Evolutionary conservation across 2,329 filamentous ascomycete species (phyloP).

Genomic region (Aquanectria penicillioides): DNA sequence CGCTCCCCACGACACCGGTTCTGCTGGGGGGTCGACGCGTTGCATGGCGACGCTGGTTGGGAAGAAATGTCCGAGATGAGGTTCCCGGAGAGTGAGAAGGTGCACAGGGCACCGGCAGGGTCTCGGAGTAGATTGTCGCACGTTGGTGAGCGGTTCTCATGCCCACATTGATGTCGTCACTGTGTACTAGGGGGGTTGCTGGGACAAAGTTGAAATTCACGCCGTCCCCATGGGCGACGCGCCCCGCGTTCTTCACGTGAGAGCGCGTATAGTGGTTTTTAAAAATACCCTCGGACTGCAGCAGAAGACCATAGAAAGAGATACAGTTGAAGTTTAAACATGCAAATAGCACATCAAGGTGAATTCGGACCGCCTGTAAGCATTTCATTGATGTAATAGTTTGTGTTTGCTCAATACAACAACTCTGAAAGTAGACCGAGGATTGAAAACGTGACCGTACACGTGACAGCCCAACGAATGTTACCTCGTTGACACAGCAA

Average conservation of each 20-base stretch:
- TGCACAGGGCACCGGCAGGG: conserved; percentile 2
- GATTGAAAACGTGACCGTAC: conserved; percentile 1
- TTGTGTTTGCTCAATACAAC: not conserved
- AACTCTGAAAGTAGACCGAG: not conserved
- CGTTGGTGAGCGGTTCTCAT: not conserved
- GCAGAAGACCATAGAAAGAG: too few species aligned
- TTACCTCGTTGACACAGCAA: conserved; percentile 47
- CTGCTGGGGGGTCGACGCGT: conserved; percentile 19
- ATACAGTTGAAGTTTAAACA: too few species aligned
- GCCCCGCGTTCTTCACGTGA: conserved; percentile 49
- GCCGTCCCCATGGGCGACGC: conserved; percentile 36
- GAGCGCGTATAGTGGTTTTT: conserved; percentile 45
- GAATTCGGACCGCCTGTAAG: too few species aligned
- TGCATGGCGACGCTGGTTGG: conserved; percentile 28
- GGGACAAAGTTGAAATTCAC: conserved; percentile 32
- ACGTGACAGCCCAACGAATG: conserved; percentile 23
- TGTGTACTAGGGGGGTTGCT: not conserved
- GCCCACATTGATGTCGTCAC: conserved; percentile 25
- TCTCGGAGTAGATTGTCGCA: not conserved
- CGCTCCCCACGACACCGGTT: conserved; percentile 38
- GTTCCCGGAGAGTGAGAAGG: not conserved
- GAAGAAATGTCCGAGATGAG: conserved; percentile 1
- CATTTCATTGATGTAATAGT: not conserved
- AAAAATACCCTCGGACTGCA: too few species aligned
- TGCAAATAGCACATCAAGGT: too few species aligned